A percentile compares a stretch with the other conserved stretches of the same genome.
Evolutionary conservation across 176 grass and related monocot species (phyloP).

Genomic region (Carex cristatella): DNA sequence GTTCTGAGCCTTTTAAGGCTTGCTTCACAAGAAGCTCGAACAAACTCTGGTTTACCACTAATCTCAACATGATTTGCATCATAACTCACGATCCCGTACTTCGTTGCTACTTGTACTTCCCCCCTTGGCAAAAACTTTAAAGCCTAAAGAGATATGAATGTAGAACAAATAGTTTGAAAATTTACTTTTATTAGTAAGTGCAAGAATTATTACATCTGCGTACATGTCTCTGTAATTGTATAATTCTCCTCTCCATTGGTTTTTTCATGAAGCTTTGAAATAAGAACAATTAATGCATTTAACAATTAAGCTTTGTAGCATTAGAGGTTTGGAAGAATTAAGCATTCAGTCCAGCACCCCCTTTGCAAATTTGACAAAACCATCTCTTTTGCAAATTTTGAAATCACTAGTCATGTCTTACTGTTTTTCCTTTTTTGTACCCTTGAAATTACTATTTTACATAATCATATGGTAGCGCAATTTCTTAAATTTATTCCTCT

Average conservation of each 20-base stretch:
- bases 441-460: background rate
- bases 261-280: background rate
- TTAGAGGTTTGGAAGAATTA: background rate
- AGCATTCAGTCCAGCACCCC: background rate
- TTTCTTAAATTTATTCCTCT: background rate
- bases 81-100: conserved; percentile 40
- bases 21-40: conserved; percentile 59
- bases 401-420: background rate
- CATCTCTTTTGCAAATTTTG: background rate
- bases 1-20: conserved; percentile 53
- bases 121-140: conserved; percentile 70
- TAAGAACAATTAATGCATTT: background rate
- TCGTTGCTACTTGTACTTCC: conserved; percentile 72
- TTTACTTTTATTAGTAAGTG: background rate
- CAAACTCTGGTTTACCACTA: conserved; percentile 51
- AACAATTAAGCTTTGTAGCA: background rate
- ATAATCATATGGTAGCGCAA: background rate
- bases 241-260: background rate
- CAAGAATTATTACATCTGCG: background rate
- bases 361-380: background rate
- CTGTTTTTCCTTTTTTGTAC: background rate
- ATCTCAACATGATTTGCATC: background rate
- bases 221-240: background rate
- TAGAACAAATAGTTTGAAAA: background rate
- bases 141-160: conserved; percentile 24